Evolutionary conservation across 345 rosid genomes (phyloP).

Genomic region (Dipteronia sinensis): DNA sequence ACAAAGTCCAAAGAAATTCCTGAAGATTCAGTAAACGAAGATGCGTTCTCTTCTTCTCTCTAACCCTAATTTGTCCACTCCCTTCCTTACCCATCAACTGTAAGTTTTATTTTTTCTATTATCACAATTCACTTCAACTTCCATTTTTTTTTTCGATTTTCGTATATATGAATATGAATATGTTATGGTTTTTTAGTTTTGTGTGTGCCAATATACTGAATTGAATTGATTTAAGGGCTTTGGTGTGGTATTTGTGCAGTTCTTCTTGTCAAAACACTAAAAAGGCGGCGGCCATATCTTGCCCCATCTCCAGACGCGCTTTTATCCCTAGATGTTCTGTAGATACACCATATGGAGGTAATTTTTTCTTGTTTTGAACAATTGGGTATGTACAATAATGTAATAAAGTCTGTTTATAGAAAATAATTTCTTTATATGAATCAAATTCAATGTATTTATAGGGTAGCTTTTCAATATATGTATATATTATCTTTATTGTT

Average conservation of each 20-base stretch:
- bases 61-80: conserved; percentile 49
- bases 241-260: conserved; percentile 25
- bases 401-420: too few species aligned
- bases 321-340: conserved; percentile 51
- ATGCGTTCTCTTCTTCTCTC: conserved; percentile 69
- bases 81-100: conserved; percentile 50
- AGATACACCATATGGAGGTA: conserved; percentile 75
- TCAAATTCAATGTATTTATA: not conserved
- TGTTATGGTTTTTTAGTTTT: too few species aligned
- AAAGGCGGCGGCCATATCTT: conserved; percentile 24
- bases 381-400: not conserved
- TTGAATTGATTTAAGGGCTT: not conserved
- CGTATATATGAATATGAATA: too few species aligned
- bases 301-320: conserved; percentile 35
- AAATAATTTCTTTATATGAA: not conserved
- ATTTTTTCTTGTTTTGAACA: not conserved
- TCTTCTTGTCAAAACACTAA: conserved; percentile 21
- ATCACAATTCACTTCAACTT: not conserved
- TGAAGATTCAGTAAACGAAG: not conserved
- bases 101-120: conserved; percentile 27
- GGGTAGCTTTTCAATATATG: not conserved
- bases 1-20: not conserved
- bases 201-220: not conserved
- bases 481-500: too few species aligned
- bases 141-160: not conserved